Conservation (phyloP, 1,284 basidiomycete species). For the Fomitopsis pinicola region DNA sequence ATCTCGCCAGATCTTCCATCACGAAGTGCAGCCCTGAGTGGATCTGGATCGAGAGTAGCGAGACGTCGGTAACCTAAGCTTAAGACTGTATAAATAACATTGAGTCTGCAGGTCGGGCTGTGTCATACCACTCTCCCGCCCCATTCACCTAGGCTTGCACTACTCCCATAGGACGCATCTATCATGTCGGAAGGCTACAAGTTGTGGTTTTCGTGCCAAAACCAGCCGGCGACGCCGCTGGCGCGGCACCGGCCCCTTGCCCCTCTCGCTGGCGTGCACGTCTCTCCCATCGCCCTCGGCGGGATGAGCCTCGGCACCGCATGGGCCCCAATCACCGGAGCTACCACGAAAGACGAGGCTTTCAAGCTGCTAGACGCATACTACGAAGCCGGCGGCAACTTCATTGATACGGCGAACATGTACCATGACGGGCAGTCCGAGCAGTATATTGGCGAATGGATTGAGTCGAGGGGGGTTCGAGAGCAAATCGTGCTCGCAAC, state of each 20-base stretch:
- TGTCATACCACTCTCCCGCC: too few relatives aligned
- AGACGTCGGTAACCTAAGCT: too few relatives aligned
- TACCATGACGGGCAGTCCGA: not conserved
- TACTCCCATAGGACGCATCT: not conserved
- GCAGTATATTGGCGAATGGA: not conserved
- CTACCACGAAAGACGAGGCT: conserved; percentile 33
- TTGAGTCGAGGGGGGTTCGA: conserved; percentile 27
- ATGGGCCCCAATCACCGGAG: conserved; percentile 35
- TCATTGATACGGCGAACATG: not conserved
- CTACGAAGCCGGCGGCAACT: not conserved
- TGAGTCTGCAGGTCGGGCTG: too few relatives aligned
- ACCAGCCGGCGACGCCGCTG: conserved; percentile 11
- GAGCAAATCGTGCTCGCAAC: not conserved
- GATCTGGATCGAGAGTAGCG: too few relatives aligned
- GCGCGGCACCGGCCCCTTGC: conserved; percentile 18
- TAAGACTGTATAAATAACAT: too few relatives aligned
- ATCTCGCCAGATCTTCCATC: too few relatives aligned
- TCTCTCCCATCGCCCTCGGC: conserved; percentile 46
- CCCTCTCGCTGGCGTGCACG: conserved; percentile 24
- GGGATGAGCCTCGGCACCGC: conserved; percentile 49
- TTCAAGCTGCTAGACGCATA: conserved; percentile 17
- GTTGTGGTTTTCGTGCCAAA: not conserved
- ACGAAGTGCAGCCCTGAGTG: too few relatives aligned
- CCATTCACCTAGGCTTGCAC: not conserved
- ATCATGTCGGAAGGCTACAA: not conserved